Percentiles rank a stretch among this genome's conserved stretches.
phyloP scores from a whole-genome alignment of 257 asterid species.

The Capsicum chinense region DNA sequence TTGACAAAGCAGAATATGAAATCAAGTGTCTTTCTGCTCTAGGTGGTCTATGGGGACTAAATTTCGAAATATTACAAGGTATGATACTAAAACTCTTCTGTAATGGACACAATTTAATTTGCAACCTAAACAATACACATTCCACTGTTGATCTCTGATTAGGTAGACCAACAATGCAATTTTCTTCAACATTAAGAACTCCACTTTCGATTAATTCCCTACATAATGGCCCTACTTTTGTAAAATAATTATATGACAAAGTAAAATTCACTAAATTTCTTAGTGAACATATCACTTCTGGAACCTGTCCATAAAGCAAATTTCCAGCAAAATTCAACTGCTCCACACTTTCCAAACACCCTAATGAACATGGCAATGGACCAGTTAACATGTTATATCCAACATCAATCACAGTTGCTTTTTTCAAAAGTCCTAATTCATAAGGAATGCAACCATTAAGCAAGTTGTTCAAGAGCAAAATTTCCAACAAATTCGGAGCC shows the following conservation, averaged over 20 bases:
- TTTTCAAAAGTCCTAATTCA: conserved; percentile 56
- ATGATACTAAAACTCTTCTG: conserved; percentile 32
- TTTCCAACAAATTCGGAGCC: conserved; percentile 48
- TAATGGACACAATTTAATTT: conserved; percentile 51
- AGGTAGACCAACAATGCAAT: conserved; percentile 64
- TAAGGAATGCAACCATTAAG: conserved; percentile 64
- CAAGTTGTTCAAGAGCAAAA: conserved; percentile 59
- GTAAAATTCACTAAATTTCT: conserved; percentile 55
- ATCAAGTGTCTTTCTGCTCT: conserved; percentile 30
- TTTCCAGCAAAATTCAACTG: conserved; percentile 65
- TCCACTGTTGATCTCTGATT: conserved; percentile 57
- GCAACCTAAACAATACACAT: conserved; percentile 50
- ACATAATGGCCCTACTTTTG: conserved; percentile 57
- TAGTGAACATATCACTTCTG: conserved; percentile 59
- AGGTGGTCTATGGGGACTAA: conserved; percentile 14
- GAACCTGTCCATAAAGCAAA: conserved; percentile 54
- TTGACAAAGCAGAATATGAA: conserved; percentile 27
- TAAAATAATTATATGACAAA: conserved; percentile 64
- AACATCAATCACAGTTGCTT: conserved; percentile 59
- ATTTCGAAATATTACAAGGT: conserved; percentile 54
- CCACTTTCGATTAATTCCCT: conserved; percentile 50
- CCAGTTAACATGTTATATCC: conserved; percentile 65
- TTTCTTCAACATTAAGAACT: conserved; percentile 56
- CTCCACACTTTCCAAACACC: conserved; percentile 60
- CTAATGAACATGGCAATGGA: conserved; percentile 60